Conservation (phyloP, 2,329 filamentous ascomycete species). For the Penicillium sp. region DNA sequence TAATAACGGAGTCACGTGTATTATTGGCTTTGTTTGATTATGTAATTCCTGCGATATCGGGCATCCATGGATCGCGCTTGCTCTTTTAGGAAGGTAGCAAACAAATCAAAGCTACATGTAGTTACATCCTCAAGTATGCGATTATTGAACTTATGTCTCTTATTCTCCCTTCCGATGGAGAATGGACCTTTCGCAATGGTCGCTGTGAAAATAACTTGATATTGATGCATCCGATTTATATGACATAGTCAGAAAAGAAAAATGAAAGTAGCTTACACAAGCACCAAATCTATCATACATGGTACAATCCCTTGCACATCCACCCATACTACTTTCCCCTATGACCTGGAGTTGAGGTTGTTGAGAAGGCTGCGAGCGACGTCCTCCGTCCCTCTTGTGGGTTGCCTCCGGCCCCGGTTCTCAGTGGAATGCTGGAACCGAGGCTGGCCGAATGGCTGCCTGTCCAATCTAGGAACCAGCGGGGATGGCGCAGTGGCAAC, state of each 20-base stretch:
- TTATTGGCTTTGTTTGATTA: background rate
- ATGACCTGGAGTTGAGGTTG: slow-evolving; percentile 24
- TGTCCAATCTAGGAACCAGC: slow-evolving; percentile 33
- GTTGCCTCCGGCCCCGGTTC: slow-evolving; percentile 4
- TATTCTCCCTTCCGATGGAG: background rate
- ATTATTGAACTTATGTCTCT: background rate
- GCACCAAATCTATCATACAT: slow-evolving; percentile 30
- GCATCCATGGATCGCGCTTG: background rate
- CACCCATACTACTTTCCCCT: slow-evolving; percentile 1
- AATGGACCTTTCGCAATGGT: background rate
- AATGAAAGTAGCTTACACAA: slow-evolving; percentile 30
- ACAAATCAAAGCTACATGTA: background rate
- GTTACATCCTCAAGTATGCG: background rate
- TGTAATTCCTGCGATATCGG: background rate
- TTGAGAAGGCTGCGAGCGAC: slow-evolving; percentile 33
- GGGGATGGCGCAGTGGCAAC: slow-evolving; percentile 24
- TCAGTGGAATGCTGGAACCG: slow-evolving; percentile 15
- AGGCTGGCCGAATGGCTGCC: slow-evolving; percentile 14
- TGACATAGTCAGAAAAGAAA: slow-evolving; percentile 22
- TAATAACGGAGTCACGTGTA: slow-evolving; percentile 15
- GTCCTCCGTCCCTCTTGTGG: slow-evolving; percentile 25
- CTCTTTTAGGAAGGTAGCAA: background rate
- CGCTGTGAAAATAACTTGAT: slow-evolving; percentile 6
- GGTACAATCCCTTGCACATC: slow-evolving; percentile 28
- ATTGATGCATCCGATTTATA: slow-evolving; percentile 24